These are phyloP conservation scores for Boechera stricta DNA, from an alignment of 345 rosid species.

Conservation along the genomic window DNA sequence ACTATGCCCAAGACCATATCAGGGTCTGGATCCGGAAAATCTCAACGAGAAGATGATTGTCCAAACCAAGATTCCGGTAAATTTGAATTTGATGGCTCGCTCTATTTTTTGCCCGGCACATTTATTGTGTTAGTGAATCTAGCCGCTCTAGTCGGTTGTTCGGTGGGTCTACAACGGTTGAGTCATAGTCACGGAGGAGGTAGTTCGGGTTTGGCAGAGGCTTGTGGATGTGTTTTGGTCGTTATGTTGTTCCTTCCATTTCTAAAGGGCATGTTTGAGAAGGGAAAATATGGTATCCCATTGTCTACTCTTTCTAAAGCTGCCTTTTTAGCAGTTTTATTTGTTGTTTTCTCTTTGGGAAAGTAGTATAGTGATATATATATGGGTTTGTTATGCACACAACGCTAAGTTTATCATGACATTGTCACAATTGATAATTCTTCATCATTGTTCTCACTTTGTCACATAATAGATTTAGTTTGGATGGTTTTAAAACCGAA, in stretches of 20 bases:
- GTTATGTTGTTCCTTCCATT: slow-evolving; percentile 56
- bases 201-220: slow-evolving; percentile 51
- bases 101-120: slow-evolving; percentile 58
- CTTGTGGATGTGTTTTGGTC: slow-evolving; percentile 48
- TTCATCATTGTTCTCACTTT: no score
- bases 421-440: neutral
- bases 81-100: slow-evolving; percentile 58
- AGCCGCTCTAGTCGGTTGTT: slow-evolving; percentile 35
- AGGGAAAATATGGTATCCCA: slow-evolving; percentile 69
- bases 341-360: slow-evolving; percentile 33
- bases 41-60: slow-evolving; percentile 12
- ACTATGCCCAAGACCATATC: slow-evolving; percentile 37
- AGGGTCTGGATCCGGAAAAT: neutral
- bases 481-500: no score
- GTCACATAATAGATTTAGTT: no score
- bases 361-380: neutral
- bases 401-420: neutral
- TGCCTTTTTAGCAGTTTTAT: slow-evolving; percentile 43
- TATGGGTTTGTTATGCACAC: neutral
- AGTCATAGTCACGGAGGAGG: slow-evolving; percentile 3
- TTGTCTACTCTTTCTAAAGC: slow-evolving; percentile 57
- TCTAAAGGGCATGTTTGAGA: slow-evolving; percentile 56
- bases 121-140: slow-evolving; percentile 57
- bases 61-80: neutral
- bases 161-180: slow-evolving; percentile 27